Percentiles rank a stretch among this genome's conserved stretches.
These are phyloP conservation scores for Lipomyces yamanashiensis DNA, from an alignment of 805 yeast species.

Conservation along the genomic window DNA sequence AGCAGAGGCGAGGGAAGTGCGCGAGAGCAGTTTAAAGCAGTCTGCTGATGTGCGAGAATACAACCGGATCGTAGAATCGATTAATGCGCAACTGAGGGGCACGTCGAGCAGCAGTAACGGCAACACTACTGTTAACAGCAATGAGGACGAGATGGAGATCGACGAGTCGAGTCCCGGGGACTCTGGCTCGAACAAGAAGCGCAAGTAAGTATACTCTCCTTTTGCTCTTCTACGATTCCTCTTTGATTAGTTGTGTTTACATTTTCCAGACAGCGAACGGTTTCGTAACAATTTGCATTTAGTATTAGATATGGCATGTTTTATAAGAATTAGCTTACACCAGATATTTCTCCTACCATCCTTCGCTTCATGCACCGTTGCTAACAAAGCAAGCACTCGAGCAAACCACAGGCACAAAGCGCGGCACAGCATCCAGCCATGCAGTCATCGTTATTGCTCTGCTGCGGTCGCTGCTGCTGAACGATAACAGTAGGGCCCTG, in stretches of 20 bases:
- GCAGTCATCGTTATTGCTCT: slow-evolving; percentile 25
- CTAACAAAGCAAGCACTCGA: slow-evolving; percentile 31
- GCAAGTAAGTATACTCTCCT: slow-evolving; percentile 26
- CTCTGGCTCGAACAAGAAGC: slow-evolving; percentile 28
- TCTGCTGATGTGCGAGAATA: slow-evolving; percentile 27
- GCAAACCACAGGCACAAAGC: slow-evolving; percentile 38
- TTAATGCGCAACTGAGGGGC: slow-evolving; percentile 21
- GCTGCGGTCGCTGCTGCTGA: slow-evolving; percentile 27
- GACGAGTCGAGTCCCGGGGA: slow-evolving; percentile 38
- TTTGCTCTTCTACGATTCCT: no score
- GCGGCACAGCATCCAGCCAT: slow-evolving; percentile 37
- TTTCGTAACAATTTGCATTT: not conserved
- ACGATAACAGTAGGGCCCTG: slow-evolving; percentile 18
- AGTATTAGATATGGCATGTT: not conserved
- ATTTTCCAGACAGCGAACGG: slow-evolving; percentile 9
- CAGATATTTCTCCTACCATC: not conserved
- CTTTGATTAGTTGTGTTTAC: no score
- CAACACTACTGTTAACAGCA: not conserved
- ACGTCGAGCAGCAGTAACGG: slow-evolving; percentile 5
- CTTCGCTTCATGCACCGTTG: no score
- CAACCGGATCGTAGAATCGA: slow-evolving; percentile 23
- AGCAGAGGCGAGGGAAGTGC: slow-evolving; percentile 16
- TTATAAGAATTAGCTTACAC: not conserved
- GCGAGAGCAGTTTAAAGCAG: slow-evolving; percentile 16
- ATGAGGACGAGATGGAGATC: slow-evolving; percentile 38